Evolutionary conservation across 176 grass and related monocot species (phyloP).

Genomic region (bread wheat (Triticum aestivum)): DNA sequence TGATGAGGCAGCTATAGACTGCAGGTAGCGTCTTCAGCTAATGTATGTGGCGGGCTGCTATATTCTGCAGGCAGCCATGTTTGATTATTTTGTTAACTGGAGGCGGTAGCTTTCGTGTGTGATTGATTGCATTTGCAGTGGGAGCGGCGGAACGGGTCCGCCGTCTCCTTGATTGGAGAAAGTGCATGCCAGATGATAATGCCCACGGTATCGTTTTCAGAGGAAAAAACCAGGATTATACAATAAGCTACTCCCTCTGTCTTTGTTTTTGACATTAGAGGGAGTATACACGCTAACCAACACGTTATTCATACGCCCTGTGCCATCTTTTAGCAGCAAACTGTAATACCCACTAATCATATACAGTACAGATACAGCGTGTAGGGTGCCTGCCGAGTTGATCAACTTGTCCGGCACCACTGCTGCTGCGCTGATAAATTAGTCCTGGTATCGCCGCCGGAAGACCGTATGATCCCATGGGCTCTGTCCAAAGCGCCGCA

Average conservation of each 20-base stretch:
- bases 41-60: background rate
- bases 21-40: background rate
- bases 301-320: background rate
- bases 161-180: slow-evolving; percentile 2
- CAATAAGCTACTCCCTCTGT: background rate
- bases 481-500: no score
- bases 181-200: background rate
- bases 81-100: background rate
- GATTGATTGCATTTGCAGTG: slow-evolving; percentile 11
- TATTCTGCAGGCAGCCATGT: background rate
- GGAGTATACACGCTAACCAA: background rate
- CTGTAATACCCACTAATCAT: background rate
- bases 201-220: no score
- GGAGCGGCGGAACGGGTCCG: slow-evolving; percentile 32
- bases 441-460: no score
- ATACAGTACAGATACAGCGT: no score
- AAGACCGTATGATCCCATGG: no score
- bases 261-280: no score
- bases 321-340: background rate
- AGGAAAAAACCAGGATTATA: no score
- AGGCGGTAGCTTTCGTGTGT: slow-evolving; percentile 18
- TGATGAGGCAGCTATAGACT: background rate
- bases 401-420: no score
- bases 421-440: no score
- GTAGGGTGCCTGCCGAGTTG: no score